Percentiles rank a stretch among this genome's conserved stretches.
Evolutionary conservation across 1,284 basidiomycete species (phyloP).

Genomic region (Marasmius fiardii): DNA sequence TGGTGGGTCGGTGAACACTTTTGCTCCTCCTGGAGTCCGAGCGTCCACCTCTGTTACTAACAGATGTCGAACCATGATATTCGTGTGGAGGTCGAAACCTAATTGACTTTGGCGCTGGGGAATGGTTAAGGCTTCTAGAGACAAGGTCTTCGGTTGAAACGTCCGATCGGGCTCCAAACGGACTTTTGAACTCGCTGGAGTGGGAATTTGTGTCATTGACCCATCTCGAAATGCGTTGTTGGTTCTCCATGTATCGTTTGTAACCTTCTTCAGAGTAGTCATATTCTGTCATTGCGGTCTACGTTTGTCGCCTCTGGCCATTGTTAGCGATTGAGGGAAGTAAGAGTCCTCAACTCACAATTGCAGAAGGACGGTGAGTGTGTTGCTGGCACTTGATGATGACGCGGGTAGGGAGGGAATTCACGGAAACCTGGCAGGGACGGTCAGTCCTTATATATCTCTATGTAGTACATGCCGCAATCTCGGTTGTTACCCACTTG

Average conservation of each 20-base stretch:
- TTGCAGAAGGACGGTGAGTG: too few relatives aligned
- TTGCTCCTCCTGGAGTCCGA: slow-evolving; percentile 2
- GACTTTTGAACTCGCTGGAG: slow-evolving; percentile 6
- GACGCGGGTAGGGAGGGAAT: too few relatives aligned
- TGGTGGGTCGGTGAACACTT: not conserved
- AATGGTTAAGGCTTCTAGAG: not conserved
- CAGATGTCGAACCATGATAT: slow-evolving; percentile 1
- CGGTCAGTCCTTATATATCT: too few relatives aligned
- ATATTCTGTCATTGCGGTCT: slow-evolving; percentile 15
- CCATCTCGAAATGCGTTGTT: slow-evolving; percentile 11
- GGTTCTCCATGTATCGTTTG: slow-evolving; percentile 8
- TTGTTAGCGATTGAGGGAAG: too few relatives aligned
- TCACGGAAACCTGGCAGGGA: too few relatives aligned
- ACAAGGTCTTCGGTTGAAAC: not conserved
- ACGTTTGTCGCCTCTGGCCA: too few relatives aligned
- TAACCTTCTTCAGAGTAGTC: slow-evolving; percentile 16
- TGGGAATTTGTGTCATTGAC: slow-evolving; percentile 13
- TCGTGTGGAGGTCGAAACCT: not conserved
- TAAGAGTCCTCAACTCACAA: too few relatives aligned
- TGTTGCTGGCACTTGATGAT: too few relatives aligned
- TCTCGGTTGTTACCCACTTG: too few relatives aligned
- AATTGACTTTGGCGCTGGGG: not conserved
- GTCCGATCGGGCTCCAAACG: slow-evolving; percentile 8
- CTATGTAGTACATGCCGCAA: too few relatives aligned
- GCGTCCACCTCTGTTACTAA: not conserved